A percentile compares a stretch with the other conserved stretches of the same genome.
phyloP scores from a whole-genome alignment of 495 filamentous ascomycete genomes.

The Astrothelium subdiscretum region DNA sequence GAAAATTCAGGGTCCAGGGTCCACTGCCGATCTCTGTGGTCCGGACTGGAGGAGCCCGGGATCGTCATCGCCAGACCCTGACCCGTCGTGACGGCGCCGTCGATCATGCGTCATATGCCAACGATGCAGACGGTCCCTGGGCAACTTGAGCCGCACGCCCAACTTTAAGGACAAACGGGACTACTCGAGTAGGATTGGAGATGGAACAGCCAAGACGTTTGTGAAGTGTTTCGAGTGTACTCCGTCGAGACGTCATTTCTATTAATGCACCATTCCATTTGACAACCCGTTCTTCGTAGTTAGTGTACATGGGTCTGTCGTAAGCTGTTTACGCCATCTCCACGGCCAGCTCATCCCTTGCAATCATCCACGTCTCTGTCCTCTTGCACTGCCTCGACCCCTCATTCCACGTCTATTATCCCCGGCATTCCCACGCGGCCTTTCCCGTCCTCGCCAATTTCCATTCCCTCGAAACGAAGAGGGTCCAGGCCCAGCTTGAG shows the following conservation, averaged over 20 bases:
- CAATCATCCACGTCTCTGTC: not conserved
- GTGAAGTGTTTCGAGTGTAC: too few relatives aligned
- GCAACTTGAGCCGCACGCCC: not conserved
- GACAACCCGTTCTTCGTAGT: too few relatives aligned
- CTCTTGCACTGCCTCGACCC: slow-evolving; percentile 5
- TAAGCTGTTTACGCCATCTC: not conserved
- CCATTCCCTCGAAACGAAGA: not conserved
- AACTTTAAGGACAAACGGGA: too few relatives aligned
- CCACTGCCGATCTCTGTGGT: not conserved
- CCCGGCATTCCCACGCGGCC: slow-evolving; percentile 4
- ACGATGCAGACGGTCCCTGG: not conserved
- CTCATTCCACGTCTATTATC: slow-evolving; percentile 16
- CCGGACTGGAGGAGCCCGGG: not conserved
- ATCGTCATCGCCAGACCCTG: not conserved
- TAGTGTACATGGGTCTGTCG: not conserved
- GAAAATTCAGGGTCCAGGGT: not conserved
- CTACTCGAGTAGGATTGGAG: too few relatives aligned
- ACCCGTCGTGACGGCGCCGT: not conserved
- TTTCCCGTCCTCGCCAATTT: slow-evolving; percentile 8
- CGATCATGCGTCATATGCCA: not conserved
- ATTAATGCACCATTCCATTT: too few relatives aligned
- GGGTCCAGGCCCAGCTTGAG: slow-evolving; percentile 19
- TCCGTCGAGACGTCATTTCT: too few relatives aligned
- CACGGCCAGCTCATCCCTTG: not conserved
- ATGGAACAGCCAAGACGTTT: too few relatives aligned